Conservation (phyloP, 805 yeast genomes). For the Aciculoconidium aculeatum region DNA sequence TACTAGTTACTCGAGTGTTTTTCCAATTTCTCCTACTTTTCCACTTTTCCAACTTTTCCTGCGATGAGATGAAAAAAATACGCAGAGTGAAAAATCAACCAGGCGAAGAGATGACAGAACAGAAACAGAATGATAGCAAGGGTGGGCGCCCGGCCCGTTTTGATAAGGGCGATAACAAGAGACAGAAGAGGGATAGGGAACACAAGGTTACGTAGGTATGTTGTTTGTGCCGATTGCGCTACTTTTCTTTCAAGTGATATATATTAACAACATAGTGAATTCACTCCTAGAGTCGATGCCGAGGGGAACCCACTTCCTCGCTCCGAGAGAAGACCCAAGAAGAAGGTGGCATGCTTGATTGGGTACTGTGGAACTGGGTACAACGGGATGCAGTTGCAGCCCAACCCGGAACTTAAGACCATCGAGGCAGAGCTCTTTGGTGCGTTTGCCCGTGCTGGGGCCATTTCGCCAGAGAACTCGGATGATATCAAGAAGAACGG, state of each 20-base stretch:
- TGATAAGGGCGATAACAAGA: slow-evolving; percentile 17
- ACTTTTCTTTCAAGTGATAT: background rate
- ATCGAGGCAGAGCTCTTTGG: slow-evolving; percentile 85
- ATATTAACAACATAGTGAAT: slow-evolving; percentile 20
- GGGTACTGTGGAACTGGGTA: slow-evolving; percentile 97
- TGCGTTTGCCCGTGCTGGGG: slow-evolving; percentile 83
- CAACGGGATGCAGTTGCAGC: slow-evolving; percentile 84
- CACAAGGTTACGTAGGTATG: slow-evolving; percentile 55
- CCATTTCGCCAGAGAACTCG: slow-evolving; percentile 79
- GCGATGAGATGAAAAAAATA: slow-evolving; percentile 4
- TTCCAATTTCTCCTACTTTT: slow-evolving; percentile 1
- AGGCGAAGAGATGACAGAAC: too few relatives aligned
- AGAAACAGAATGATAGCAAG: too few relatives aligned
- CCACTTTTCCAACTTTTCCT: background rate
- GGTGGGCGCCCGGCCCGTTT: too few relatives aligned
- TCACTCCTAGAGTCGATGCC: slow-evolving; percentile 47
- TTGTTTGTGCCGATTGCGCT: slow-evolving; percentile 14
- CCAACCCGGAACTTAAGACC: slow-evolving; percentile 79
- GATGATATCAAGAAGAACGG: slow-evolving; percentile 84
- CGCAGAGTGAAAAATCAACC: too few relatives aligned
- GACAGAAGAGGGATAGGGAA: slow-evolving; percentile 21
- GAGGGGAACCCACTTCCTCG: slow-evolving; percentile 56
- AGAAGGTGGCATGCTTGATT: slow-evolving; percentile 82
- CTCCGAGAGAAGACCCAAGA: slow-evolving; percentile 70
- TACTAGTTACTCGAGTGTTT: background rate